phyloP scores from a whole-genome alignment of 345 rosid species.

The Corchorus olitorius region DNA sequence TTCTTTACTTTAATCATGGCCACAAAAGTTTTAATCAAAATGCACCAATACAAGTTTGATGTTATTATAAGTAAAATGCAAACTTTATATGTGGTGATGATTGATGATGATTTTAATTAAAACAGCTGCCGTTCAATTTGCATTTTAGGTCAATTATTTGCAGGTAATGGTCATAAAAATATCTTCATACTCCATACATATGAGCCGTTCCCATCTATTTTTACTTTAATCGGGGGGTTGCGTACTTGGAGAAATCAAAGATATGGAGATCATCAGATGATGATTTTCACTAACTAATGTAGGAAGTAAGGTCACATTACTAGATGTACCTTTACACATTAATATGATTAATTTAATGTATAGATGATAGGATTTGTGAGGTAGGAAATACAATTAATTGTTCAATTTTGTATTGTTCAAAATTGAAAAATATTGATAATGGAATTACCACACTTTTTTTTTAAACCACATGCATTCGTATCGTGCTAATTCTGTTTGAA shows the following conservation, averaged over 20 bases:
- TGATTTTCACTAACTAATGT: slow-evolving; percentile 2
- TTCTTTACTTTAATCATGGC: not conserved
- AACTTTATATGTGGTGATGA: no score
- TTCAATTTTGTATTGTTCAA: not conserved
- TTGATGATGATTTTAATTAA: not conserved
- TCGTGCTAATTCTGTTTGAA: no score
- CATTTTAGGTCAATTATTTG: not conserved
- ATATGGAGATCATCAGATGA: not conserved
- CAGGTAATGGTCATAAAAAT: not conserved
- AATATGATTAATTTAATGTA: not conserved
- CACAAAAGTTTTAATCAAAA: slow-evolving; percentile 1
- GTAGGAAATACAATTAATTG: not conserved
- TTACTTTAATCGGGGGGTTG: slow-evolving; percentile 8
- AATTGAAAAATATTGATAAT: not conserved
- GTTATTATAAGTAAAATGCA: not conserved
- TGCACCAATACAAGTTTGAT: slow-evolving; percentile 3
- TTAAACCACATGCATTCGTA: not conserved
- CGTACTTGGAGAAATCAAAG: slow-evolving; percentile 12
- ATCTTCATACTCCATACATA: not conserved
- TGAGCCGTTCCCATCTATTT: not conserved
- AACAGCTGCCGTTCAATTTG: slow-evolving; percentile 3
- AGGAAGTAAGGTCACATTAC: slow-evolving; percentile 20
- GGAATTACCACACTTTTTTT: not conserved
- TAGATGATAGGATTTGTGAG: slow-evolving; percentile 7
- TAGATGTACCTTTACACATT: not conserved